Evolutionary conservation across 2,329 filamentous ascomycete genomes (phyloP).

Genomic region (Fusarium sp.): DNA sequence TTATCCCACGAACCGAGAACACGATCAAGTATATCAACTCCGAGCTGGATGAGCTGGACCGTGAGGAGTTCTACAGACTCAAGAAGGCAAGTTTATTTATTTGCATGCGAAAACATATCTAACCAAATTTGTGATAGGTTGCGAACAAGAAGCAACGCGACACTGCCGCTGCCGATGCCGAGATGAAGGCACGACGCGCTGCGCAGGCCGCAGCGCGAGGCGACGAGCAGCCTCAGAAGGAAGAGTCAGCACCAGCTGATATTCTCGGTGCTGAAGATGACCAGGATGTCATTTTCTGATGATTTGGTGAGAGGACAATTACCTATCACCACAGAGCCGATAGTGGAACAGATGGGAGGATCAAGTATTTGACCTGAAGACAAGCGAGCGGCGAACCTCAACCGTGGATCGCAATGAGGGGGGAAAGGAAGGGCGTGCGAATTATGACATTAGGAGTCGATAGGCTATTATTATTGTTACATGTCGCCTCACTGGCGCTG

Average conservation of each 20-base stretch:
- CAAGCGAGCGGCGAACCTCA: neutral
- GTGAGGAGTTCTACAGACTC: conserved; percentile 96
- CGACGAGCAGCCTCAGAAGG: conserved; percentile 52
- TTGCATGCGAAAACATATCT: neutral
- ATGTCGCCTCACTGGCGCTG: conserved; percentile 77
- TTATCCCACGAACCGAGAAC: conserved; percentile 97
- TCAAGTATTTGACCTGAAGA: neutral
- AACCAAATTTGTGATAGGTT: conserved; percentile 57
- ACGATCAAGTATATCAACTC: conserved; percentile 99
- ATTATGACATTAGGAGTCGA: neutral
- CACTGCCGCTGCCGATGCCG: conserved; percentile 75
- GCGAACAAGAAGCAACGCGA: conserved; percentile 86
- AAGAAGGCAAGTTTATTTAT: conserved; percentile 72
- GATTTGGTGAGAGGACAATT: neutral
- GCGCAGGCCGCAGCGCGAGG: conserved; percentile 48
- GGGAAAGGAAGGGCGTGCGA: neutral
- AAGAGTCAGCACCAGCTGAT: conserved; percentile 61
- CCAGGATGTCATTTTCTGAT: conserved; percentile 85
- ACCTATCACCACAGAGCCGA: neutral
- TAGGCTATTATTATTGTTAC: conserved; percentile 2
- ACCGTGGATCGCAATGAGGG: neutral
- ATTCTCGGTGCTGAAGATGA: conserved; percentile 81
- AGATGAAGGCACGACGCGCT: conserved; percentile 79
- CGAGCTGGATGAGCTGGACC: conserved; percentile 94
- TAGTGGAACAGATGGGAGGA: neutral